These are phyloP conservation scores for Trichoderma oligosporum DNA, from an alignment of 2,329 filamentous ascomycete species.

Conservation along the genomic window DNA sequence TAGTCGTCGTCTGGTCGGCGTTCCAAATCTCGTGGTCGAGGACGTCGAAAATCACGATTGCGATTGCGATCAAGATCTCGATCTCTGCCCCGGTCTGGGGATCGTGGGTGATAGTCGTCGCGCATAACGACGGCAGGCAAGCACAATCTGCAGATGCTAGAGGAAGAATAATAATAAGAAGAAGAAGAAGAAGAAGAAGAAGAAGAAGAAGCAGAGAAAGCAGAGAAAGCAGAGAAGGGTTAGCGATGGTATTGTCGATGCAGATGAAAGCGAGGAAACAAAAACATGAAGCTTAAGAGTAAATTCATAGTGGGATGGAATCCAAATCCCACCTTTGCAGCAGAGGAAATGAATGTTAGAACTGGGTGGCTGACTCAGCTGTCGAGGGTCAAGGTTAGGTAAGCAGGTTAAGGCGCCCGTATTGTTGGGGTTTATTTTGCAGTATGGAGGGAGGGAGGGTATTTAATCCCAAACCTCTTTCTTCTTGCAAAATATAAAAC, in stretches of 20 bases:
- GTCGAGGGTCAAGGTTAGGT: no score
- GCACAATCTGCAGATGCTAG: slow-evolving; percentile 19
- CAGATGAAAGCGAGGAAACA: background rate
- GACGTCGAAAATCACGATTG: slow-evolving; percentile 17
- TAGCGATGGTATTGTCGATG: background rate
- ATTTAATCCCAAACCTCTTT: background rate
- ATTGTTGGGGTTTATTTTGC: no score
- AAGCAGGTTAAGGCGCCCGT: no score
- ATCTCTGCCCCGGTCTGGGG: slow-evolving; percentile 29
- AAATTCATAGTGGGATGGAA: background rate
- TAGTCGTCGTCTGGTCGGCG: slow-evolving; percentile 37
- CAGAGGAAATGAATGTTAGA: background rate
- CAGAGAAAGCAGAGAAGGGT: background rate
- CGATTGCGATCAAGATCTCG: slow-evolving; percentile 19
- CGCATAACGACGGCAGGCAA: slow-evolving; percentile 38
- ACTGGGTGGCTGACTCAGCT: background rate
- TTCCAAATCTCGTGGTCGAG: slow-evolving; percentile 26
- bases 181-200: background rate
- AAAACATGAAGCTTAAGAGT: no score
- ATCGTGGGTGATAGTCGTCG: slow-evolving; percentile 38
- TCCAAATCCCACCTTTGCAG: background rate
- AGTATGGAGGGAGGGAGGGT: no score
- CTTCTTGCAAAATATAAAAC: no score
- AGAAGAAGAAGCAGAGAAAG: background rate
- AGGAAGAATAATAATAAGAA: background rate